Evolutionary conservation across 2,329 filamentous ascomycete species (phyloP), one percentile per base, ranked within the genome.

Genomic region (Leptographium flavum): DNA sequence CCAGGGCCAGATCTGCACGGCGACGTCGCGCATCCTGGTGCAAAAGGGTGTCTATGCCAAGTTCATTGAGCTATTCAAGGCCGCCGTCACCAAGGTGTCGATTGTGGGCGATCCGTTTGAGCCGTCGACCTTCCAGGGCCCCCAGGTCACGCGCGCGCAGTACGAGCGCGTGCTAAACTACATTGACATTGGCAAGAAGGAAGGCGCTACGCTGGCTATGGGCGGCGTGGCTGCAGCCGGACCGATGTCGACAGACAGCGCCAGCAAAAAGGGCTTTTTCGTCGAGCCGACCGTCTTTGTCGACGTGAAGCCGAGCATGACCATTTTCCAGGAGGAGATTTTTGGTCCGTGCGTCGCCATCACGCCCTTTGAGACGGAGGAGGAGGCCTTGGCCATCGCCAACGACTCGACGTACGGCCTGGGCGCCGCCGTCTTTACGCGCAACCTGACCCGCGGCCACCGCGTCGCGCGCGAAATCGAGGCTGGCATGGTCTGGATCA

Each of bases 101-200:
- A 69, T 78, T 21, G 67, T 84, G 17, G 81, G 81, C 46, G 74
- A 83, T 55, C 80, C 78, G 0, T 83, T 82, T 58, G 68, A 69
- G n/a, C 70, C 79, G 53, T 64, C 65, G 23, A 83, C 79, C 1
- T 81, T 77, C 66, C 80, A 83, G 59, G 81, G 81, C 1, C 81
- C 81, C 0, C 79, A 83, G 59, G 75, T 83, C 46, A 79, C 77
- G 14, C 79, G 76, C 58, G 61, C 69, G 13, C 81, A 84, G 58
- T 81, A 78, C 56, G 79, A 84, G 45, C 66, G 74, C 13, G 73
- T 87, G 3, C 67, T 85, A 22, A 68, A 68, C 7, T 87, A 80
- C 60, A 77, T 87, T 48, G 68, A 82, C 52, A 56, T 67, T 28
- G 81, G 79, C n/a, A 79, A 79, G 58, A 68, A 69, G 6, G 78